Evolutionary conservation across 441 rosid genomes (phyloP), one percentile per base, ranked within the genome.

Genomic region (Dalechampia spathulata): DNA sequence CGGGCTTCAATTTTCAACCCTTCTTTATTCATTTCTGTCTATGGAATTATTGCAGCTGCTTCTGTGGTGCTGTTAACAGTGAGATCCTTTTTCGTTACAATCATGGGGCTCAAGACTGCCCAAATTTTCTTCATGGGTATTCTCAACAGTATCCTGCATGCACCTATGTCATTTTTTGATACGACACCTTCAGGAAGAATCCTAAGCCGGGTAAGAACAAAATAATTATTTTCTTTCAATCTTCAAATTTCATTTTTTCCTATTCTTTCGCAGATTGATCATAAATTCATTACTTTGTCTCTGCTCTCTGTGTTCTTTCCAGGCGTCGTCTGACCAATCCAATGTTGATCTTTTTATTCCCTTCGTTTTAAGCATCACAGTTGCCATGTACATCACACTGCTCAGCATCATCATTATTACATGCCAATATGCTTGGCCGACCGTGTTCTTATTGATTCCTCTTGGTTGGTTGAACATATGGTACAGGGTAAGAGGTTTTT

Each of bases 181-280:
- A 88, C 98, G 49, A 91, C 96, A 5, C 96, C 96, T 67, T 91
- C 98, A 0, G 98, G 96, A 69, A 86, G 96, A 75, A 88, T 87
- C 57, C 75, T 91, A 58, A 91, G 95, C 59, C 71, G 98, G 77
- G 98, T 87, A 62, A 73, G 80, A 52, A 56, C 39, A 36, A 36
- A 5, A 2, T n/a, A n/a, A n/a, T n/a, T n/a, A n/a, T n/a, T n/a
- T 10, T 2, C 6, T 7, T 6, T 41, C 45, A 16, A 6, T n/a
- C 20, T 16, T 1, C 11, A 22, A 14, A n/a, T 32, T 11, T 19
- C 34, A n/a, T 26, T 6, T 32, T 30, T 39, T 49, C 36, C 5
- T 20, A 40, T 36, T 36, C 23, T 39, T 45, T 16, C 20, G 7
- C 48, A 5, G 42, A 49, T 38, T 69, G 55, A 68, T 13, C 7